Conservation (phyloP, 2,329 filamentous ascomycete genomes). For the Orbilia ellipsospora region DNA sequence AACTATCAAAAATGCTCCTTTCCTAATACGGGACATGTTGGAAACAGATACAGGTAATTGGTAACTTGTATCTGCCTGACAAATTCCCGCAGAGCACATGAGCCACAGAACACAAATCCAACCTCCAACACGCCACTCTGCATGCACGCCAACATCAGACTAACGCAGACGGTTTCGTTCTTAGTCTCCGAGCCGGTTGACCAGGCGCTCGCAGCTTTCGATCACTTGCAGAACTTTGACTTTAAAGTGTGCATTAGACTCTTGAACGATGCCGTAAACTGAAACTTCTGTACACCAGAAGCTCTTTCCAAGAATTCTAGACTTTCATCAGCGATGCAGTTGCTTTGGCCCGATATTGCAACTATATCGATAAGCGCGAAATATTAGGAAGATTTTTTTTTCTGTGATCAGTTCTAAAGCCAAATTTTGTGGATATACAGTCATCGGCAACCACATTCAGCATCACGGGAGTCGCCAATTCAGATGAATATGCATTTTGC, state of each 20-base stretch:
- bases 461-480: background rate
- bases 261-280: slow-evolving; percentile 31
- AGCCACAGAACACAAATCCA: slow-evolving; percentile 2
- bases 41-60: slow-evolving; percentile 9
- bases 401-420: too few species aligned
- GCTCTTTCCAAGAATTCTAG: too few species aligned
- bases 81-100: slow-evolving; percentile 4
- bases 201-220: slow-evolving; percentile 10
- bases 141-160: slow-evolving; percentile 22
- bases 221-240: slow-evolving; percentile 41
- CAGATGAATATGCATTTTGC: too few species aligned
- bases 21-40: slow-evolving; percentile 18
- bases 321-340: too few species aligned
- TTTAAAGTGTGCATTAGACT: slow-evolving; percentile 16
- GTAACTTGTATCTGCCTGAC: slow-evolving; percentile 15
- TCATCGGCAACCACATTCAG: too few species aligned
- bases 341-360: too few species aligned
- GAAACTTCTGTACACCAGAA: slow-evolving; percentile 10
- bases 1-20: background rate
- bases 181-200: slow-evolving; percentile 31
- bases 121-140: slow-evolving; percentile 12
- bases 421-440: too few species aligned
- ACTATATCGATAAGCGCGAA: too few species aligned
- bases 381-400: too few species aligned
- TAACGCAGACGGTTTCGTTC: slow-evolving; percentile 21